Evolutionary conservation across 192 early-diverging fungal species (phyloP).

Genomic region (Mortierella claussenii): DNA sequence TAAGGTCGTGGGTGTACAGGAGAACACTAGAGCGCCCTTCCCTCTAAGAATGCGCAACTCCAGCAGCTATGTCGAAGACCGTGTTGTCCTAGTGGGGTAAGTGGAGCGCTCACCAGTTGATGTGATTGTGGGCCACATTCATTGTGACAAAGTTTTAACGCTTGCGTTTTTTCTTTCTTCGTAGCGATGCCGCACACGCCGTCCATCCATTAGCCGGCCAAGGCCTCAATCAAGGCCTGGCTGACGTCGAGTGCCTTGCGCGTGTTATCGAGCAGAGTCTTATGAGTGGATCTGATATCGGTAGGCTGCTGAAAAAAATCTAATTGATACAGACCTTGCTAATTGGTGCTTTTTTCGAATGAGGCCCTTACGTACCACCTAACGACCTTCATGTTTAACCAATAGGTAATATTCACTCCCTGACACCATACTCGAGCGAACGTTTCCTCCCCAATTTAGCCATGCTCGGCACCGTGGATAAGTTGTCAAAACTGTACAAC

Average conservation of each 20-base stretch:
- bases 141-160: background rate
- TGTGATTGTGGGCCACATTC: background rate
- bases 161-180: background rate
- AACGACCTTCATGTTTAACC: background rate
- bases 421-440: slow-evolving; percentile 81
- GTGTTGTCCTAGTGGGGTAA: slow-evolving; percentile 90
- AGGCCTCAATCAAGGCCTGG: slow-evolving; percentile 93
- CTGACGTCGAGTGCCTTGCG: slow-evolving; percentile 81
- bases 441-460: slow-evolving; percentile 85
- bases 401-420: slow-evolving; percentile 71
- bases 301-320: too few relatives aligned
- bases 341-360: background rate
- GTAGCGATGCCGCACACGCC: slow-evolving; percentile 93
- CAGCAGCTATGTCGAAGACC: slow-evolving; percentile 75
- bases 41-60: slow-evolving; percentile 88
- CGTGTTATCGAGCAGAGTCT: slow-evolving; percentile 72
- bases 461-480: slow-evolving; percentile 88
- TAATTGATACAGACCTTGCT: too few relatives aligned
- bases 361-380: background rate
- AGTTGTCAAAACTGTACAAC: slow-evolving; percentile 81
- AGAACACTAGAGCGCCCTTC: slow-evolving; percentile 80
- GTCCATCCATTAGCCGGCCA: slow-evolving; percentile 97
- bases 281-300: slow-evolving; percentile 83
- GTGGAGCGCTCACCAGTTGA: background rate
- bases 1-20: slow-evolving; percentile 67